A percentile compares a stretch with the other conserved stretches of the same genome.
Conservation (phyloP, 1,284 basidiomycete species). For the Grifola frondosa region DNA sequence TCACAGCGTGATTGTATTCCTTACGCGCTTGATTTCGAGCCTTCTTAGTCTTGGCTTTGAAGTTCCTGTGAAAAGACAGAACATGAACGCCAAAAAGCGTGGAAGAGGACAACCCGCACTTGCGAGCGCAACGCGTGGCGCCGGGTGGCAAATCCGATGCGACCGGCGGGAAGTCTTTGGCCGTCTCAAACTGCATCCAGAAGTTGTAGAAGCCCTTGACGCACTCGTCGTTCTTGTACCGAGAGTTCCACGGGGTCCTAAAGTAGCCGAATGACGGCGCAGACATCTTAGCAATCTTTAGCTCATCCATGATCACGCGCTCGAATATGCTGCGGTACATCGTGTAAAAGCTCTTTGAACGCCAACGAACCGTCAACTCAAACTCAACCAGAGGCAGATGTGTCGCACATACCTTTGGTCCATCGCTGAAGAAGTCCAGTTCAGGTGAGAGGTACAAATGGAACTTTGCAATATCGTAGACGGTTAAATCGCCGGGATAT, state of each 20-base stretch:
- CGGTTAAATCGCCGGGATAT: slow-evolving; percentile 74
- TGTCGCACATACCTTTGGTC: neutral
- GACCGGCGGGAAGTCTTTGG: slow-evolving; percentile 70
- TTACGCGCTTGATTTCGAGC: neutral
- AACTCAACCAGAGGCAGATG: neutral
- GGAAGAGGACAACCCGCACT: too few relatives aligned
- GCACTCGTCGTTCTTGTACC: slow-evolving; percentile 28
- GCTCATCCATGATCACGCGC: slow-evolving; percentile 76
- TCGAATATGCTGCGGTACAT: slow-evolving; percentile 83
- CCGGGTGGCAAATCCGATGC: neutral
- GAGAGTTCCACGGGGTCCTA: slow-evolving; percentile 59
- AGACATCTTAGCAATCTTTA: slow-evolving; percentile 33
- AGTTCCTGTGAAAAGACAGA: neutral
- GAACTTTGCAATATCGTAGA: slow-evolving; percentile 80
- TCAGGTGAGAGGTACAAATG: slow-evolving; percentile 2
- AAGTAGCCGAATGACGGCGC: slow-evolving; percentile 81
- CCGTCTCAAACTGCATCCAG: slow-evolving; percentile 80
- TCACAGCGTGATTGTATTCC: slow-evolving; percentile 4
- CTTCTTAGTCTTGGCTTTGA: neutral
- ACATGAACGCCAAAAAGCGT: neutral
- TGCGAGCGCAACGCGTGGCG: too few relatives aligned
- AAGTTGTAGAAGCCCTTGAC: slow-evolving; percentile 76
- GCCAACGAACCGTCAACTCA: neutral
- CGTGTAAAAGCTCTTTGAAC: slow-evolving; percentile 75
- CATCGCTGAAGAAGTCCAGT: slow-evolving; percentile 7